phyloP scores from a whole-genome alignment of 2,329 filamentous ascomycete genomes.

The Fusarium miscanthi region DNA sequence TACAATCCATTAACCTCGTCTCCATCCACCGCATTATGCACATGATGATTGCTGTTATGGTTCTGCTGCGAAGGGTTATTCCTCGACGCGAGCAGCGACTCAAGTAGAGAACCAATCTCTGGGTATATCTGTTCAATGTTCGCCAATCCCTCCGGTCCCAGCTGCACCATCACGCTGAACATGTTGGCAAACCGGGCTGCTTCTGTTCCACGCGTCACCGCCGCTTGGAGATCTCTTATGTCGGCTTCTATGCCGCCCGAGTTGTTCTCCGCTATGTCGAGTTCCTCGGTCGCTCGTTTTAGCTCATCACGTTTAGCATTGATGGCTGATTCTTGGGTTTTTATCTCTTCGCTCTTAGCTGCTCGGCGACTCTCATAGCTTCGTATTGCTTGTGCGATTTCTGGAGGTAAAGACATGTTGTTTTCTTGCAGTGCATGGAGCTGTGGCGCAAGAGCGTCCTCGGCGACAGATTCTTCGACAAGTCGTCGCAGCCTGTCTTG shows the following conservation, averaged over 20 bases:
- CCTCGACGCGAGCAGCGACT: constrained; percentile 40
- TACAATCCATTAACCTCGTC: constrained; percentile 36
- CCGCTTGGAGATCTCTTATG: constrained; percentile 41
- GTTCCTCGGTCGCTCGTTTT: constrained; percentile 28
- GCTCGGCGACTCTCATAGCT: constrained; percentile 42
- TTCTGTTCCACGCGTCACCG: constrained; percentile 39
- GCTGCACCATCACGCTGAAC: constrained; percentile 44
- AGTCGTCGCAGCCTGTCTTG: constrained; percentile 34
- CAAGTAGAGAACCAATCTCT: constrained; percentile 44
- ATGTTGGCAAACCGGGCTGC: constrained; percentile 42
- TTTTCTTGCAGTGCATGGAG: constrained; percentile 45
- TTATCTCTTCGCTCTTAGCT: constrained; percentile 44
- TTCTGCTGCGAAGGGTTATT: constrained; percentile 21
- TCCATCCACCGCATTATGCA: constrained; percentile 24
- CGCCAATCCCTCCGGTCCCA: constrained; percentile 42
- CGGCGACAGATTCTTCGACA: constrained; percentile 40
- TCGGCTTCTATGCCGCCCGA: constrained; percentile 36
- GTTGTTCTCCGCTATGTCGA: constrained; percentile 35
- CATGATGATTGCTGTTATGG: constrained; percentile 23
- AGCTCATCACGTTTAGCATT: constrained; percentile 35
- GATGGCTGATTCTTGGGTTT: constrained; percentile 39
- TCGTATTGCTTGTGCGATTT: constrained; percentile 45
- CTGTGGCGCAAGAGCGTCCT: constrained; percentile 42
- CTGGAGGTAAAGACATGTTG: constrained; percentile 42
- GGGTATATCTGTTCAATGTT: constrained; percentile 47